A percentile compares a stretch with the other conserved stretches of the same genome.
Evolutionary conservation across 371 early-diverging fungal species (phyloP).

Genomic region (Parasitella parasitica): DNA sequence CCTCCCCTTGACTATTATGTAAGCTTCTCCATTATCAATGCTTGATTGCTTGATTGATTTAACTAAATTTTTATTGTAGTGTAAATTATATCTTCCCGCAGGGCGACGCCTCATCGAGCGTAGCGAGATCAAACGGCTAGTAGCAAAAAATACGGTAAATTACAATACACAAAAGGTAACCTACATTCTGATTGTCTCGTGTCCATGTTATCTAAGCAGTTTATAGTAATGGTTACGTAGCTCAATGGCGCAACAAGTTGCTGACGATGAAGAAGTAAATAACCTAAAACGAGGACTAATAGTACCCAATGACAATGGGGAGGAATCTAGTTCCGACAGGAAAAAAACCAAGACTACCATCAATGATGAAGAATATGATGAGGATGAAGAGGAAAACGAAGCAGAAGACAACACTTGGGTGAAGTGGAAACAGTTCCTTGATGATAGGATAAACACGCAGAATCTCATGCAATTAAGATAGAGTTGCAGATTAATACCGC

Average conservation of each 20-base stretch:
- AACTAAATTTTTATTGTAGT: too few species aligned
- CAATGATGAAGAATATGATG: constrained; percentile 15
- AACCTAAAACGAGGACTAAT: constrained; percentile 9
- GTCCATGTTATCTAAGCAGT: too few species aligned
- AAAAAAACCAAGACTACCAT: constrained; percentile 16
- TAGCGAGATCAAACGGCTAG: too few species aligned
- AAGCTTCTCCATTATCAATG: too few species aligned
- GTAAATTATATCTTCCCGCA: too few species aligned
- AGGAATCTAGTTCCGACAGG: constrained; percentile 13
- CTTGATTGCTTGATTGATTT: too few species aligned
- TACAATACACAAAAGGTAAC: too few species aligned
- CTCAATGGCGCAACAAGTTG: background rate
- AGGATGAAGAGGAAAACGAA: constrained; percentile 16
- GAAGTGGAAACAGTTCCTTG: constrained; percentile 21
- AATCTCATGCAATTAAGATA: constrained; percentile 20
- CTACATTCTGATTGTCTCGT: too few species aligned
- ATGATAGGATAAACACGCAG: constrained; percentile 12
- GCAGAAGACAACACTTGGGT: constrained; percentile 18
- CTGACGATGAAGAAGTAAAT: constrained; percentile 12
- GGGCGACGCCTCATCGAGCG: too few species aligned
- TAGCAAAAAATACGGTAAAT: too few species aligned
- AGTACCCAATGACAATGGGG: constrained; percentile 11
- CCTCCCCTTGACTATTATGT: too few species aligned
- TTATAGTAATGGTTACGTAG: background rate
- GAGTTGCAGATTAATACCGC: constrained; percentile 15